These are phyloP conservation scores for Trametes sanguinea DNA, from an alignment of 768 basidiomycete genomes.

Conservation along the genomic window DNA sequence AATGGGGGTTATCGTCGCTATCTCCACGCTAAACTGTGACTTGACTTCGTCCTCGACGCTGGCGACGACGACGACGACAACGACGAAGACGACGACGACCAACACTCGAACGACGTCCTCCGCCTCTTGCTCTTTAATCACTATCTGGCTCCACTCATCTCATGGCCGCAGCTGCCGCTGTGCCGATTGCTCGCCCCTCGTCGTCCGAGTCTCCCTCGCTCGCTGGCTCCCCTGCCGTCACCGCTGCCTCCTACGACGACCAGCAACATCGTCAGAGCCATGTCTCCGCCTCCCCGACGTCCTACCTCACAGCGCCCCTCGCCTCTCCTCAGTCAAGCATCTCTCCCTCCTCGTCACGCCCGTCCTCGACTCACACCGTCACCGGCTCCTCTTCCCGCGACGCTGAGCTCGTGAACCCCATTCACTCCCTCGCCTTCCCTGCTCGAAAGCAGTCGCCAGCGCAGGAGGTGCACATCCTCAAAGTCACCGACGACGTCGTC, in stretches of 20 bases:
- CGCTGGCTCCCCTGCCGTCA: conserved; percentile 2
- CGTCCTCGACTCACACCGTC: conserved; percentile 39
- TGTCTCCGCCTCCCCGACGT: conserved; percentile 11
- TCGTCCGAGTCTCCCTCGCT: neutral
- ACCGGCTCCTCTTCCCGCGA: conserved; percentile 19
- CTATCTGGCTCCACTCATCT: neutral
- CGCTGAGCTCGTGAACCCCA: conserved; percentile 33
- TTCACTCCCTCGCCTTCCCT: conserved; percentile 35
- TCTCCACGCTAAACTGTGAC: neutral
- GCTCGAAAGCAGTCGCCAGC: conserved; percentile 31
- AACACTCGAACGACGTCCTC: neutral
- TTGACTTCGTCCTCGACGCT: conserved; percentile 14
- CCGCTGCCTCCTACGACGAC: conserved; percentile 15
- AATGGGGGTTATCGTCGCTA: too few relatives aligned
- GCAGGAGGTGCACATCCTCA: conserved; percentile 57
- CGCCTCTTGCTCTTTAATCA: neutral
- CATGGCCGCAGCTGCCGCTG: conserved; percentile 15
- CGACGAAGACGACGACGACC: neutral
- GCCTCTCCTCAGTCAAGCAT: neutral
- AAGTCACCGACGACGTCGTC: conserved; percentile 52
- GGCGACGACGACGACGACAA: conserved; percentile 16
- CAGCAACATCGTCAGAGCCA: conserved; percentile 1
- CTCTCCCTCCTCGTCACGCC: conserved; percentile 30
- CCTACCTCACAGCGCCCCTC: neutral
- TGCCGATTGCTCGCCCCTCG: conserved; percentile 9